These are phyloP conservation scores for Ophioceras dolichostomum DNA, from an alignment of 2,329 filamentous ascomycete species.

Conservation along the genomic window DNA sequence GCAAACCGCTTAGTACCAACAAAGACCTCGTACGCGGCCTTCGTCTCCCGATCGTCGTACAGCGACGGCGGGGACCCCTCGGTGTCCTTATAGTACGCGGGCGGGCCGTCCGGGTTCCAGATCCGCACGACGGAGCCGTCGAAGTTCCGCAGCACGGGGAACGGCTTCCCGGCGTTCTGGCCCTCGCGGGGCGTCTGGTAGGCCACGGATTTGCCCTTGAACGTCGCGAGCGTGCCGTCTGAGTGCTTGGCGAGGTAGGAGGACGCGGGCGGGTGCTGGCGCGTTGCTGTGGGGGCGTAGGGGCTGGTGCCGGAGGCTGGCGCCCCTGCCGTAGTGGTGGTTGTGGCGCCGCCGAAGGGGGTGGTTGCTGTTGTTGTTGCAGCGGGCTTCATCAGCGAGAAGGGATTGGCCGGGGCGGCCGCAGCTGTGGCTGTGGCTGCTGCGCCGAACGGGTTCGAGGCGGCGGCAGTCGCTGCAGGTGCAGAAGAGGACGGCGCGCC, in stretches of 20 bases:
- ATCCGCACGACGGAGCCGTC: slow-evolving; percentile 51
- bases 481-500: slow-evolving; percentile 1
- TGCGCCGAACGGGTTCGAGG: slow-evolving; percentile 14
- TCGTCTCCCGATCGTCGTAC: slow-evolving; percentile 33
- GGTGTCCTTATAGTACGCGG: slow-evolving; percentile 49
- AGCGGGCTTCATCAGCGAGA: not conserved
- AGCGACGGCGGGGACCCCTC: slow-evolving; percentile 31
- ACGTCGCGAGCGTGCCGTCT: slow-evolving; percentile 12
- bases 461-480: slow-evolving; percentile 8
- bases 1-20: slow-evolving; percentile 54
- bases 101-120: slow-evolving; percentile 63
- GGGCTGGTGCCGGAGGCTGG: slow-evolving; percentile 7
- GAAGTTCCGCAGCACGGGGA: slow-evolving; percentile 29
- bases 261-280: slow-evolving; percentile 17
- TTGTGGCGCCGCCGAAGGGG: slow-evolving; percentile 5
- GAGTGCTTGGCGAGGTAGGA: slow-evolving; percentile 14
- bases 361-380: too few relatives aligned
- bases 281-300: slow-evolving; percentile 12
- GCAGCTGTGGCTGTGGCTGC: slow-evolving; percentile 6
- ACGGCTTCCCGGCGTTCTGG: slow-evolving; percentile 21
- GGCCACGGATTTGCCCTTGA: slow-evolving; percentile 17
- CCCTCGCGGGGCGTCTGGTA: slow-evolving; percentile 29
- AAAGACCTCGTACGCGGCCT: slow-evolving; percentile 53
- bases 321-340: not conserved
- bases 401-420: not conserved